These are phyloP conservation scores for Mercurialis annua DNA, from an alignment of 345 rosid species.

Conservation along the genomic window DNA sequence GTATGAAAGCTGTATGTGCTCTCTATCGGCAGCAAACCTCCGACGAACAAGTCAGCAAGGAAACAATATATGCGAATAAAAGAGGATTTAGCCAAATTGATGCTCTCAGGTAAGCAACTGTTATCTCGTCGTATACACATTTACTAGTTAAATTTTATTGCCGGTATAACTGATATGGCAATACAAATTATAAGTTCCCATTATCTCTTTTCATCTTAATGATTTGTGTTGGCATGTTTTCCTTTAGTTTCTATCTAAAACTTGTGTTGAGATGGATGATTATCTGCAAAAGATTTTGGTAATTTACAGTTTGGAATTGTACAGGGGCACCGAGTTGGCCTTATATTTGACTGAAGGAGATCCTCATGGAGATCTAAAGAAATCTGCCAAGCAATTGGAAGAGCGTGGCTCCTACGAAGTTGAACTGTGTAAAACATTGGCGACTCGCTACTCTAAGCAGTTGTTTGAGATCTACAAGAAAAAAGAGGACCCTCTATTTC, in stretches of 20 bases:
- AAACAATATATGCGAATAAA: conserved; percentile 36
- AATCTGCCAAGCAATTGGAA: conserved; percentile 54
- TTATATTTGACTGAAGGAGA: conserved; percentile 57
- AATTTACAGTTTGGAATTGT: conserved; percentile 11
- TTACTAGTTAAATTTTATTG: too few relatives aligned
- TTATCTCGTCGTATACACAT: not conserved
- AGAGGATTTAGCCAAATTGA: conserved; percentile 71
- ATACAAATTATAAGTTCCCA: too few relatives aligned
- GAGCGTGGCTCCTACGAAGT: conserved; percentile 30
- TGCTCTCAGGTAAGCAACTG: conserved; percentile 47
- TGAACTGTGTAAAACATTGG: conserved; percentile 51
- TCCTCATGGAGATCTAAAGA: conserved; percentile 48
- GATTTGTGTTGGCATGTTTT: not conserved
- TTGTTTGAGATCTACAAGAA: conserved; percentile 61
- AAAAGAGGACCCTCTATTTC: conserved; percentile 58
- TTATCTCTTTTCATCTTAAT: not conserved
- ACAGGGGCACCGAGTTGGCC: conserved; percentile 54
- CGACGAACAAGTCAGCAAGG: conserved; percentile 46
- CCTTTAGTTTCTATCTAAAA: not conserved
- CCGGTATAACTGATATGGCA: too few relatives aligned
- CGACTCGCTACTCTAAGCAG: conserved; percentile 57
- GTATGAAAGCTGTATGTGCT: conserved; percentile 86
- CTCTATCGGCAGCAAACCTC: conserved; percentile 60
- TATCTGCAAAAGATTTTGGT: not conserved
- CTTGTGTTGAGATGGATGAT: not conserved